Evolutionary conservation across 768 basidiomycete species (phyloP).

Genomic region (Clitopilus passeckerianus): DNA sequence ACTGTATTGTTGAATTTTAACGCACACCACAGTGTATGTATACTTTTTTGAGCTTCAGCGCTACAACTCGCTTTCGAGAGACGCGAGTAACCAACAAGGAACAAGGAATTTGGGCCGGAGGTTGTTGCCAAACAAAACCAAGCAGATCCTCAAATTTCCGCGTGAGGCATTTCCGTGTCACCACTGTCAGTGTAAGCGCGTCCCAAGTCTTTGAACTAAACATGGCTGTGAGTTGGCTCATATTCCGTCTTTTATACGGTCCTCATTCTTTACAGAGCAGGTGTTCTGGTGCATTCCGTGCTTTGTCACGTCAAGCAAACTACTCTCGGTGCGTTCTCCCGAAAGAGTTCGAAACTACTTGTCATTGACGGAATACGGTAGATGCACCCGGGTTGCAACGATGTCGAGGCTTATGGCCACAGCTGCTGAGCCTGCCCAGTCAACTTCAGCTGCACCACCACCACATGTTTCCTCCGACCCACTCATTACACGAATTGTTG

Average conservation of each 20-base stretch:
- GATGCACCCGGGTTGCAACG: conserved; percentile 30
- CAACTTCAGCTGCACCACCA: conserved; percentile 36
- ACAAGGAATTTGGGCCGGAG: not conserved
- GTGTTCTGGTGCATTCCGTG: conserved; percentile 35
- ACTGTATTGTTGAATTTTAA: not conserved
- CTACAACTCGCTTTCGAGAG: too few species aligned
- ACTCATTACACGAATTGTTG: conserved; percentile 77
- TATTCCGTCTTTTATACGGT: not conserved
- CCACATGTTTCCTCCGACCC: conserved; percentile 47
- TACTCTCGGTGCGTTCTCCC: conserved; percentile 26
- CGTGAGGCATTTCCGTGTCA: not conserved
- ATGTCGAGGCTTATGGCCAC: conserved; percentile 56
- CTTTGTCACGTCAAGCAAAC: conserved; percentile 33
- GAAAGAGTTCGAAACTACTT: conserved; percentile 2
- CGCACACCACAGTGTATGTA: not conserved
- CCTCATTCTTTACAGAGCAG: conserved; percentile 29
- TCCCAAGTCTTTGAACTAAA: not conserved
- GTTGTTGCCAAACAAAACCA: conserved; percentile 23
- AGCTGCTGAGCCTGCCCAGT: conserved; percentile 35
- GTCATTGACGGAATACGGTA: conserved; percentile 12
- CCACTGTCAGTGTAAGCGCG: not conserved
- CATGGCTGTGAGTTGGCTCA: conserved; percentile 37
- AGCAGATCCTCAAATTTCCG: conserved; percentile 32
- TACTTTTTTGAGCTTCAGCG: too few species aligned
- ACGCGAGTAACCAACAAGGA: not conserved